phyloP scores from a whole-genome alignment of 352 stramenopile genomes.

The Globisporangium echinulatum region DNA sequence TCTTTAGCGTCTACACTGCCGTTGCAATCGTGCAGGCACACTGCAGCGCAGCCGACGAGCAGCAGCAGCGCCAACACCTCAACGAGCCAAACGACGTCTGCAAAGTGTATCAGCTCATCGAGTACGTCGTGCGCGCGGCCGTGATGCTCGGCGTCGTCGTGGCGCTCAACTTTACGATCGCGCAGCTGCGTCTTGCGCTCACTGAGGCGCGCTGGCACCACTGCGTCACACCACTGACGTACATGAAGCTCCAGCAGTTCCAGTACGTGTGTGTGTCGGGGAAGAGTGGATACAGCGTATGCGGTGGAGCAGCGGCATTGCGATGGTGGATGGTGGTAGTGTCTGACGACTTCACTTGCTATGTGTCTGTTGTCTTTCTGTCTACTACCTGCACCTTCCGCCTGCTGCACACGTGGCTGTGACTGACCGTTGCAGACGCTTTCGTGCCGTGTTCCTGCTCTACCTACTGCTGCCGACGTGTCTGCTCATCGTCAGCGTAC shows the following conservation, averaged over 20 bases:
- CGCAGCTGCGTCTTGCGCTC: constrained; percentile 35
- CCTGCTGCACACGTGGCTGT: no score
- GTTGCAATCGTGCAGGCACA: constrained; percentile 38
- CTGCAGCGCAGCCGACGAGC: constrained; percentile 18
- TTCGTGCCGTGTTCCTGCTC: constrained; percentile 47
- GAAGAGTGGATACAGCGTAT: no score
- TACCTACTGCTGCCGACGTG: constrained; percentile 53
- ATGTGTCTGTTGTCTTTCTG: background rate
- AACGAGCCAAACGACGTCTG: constrained; percentile 25
- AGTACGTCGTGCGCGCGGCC: constrained; percentile 61
- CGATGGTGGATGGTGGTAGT: no score
- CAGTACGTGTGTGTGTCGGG: constrained; percentile 21
- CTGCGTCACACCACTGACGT: constrained; percentile 45
- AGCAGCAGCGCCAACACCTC: constrained; percentile 18
- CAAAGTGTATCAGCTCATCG: constrained; percentile 52
- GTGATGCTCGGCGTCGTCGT: constrained; percentile 61
- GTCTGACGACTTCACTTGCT: no score
- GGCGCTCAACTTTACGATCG: constrained; percentile 64
- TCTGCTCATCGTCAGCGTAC: constrained; percentile 51
- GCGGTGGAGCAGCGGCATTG: no score
- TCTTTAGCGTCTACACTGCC: constrained; percentile 33
- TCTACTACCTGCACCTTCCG: background rate
- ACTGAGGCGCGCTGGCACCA: constrained; percentile 54
- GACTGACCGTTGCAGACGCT: constrained; percentile 20
- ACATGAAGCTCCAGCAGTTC: constrained; percentile 73